These are phyloP conservation scores for Diversispora epigaea DNA, from an alignment of 192 early-diverging fungal species.

Conservation along the genomic window DNA sequence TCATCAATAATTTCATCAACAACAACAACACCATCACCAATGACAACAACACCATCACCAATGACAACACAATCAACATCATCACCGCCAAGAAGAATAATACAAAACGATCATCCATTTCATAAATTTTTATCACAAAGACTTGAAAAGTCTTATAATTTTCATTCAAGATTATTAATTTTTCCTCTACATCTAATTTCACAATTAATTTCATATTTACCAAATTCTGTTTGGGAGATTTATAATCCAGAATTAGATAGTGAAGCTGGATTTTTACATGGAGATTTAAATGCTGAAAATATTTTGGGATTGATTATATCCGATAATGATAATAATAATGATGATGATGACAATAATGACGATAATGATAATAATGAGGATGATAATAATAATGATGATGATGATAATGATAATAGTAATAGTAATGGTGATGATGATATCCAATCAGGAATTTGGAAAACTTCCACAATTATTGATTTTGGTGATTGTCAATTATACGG, in stretches of 20 bases:
- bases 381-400: background rate
- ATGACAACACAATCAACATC: background rate
- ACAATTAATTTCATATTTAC: slow-evolving; percentile 35
- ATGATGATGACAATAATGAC: background rate
- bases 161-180: slow-evolving; percentile 35
- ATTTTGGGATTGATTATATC: slow-evolving; percentile 30
- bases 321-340: background rate
- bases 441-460: background rate
- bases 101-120: background rate
- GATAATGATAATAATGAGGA: background rate
- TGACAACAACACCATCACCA: too few species aligned
- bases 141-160: background rate
- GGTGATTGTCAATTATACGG: slow-evolving; percentile 17
- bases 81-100: too few species aligned
- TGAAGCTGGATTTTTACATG: slow-evolving; percentile 36
- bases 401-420: background rate
- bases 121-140: background rate
- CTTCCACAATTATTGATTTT: slow-evolving; percentile 3
- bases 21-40: background rate
- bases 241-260: slow-evolving; percentile 33
- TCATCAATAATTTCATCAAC: too few species aligned
- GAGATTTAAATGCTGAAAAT: slow-evolving; percentile 42
- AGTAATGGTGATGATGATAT: background rate
- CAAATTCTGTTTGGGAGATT: slow-evolving; percentile 18
- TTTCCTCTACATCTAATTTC: slow-evolving; percentile 41